Percentiles rank a stretch among this genome's conserved stretches.
Evolutionary conservation across 140 eudicot genomes (phyloP).

Genomic region (Anethum foeniculum): DNA sequence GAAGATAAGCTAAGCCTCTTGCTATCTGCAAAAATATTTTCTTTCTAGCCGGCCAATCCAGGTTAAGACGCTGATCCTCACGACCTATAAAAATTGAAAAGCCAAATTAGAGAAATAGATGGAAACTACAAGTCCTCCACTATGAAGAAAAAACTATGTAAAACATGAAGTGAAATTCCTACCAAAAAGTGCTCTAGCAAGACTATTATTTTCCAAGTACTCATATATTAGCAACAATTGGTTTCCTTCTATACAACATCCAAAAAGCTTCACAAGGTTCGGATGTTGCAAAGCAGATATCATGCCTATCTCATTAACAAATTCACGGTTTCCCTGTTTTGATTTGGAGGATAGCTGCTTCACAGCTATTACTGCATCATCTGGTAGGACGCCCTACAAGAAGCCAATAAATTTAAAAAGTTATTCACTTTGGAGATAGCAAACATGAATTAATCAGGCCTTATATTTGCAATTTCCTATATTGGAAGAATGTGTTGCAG

Average conservation of each 20-base stretch:
- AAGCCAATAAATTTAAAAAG: neutral
- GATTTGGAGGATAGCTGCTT: constrained; percentile 52
- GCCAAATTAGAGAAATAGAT: neutral
- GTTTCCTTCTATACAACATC: constrained; percentile 51
- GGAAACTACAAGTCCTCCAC: neutral
- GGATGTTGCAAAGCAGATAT: constrained; percentile 61
- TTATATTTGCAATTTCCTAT: neutral
- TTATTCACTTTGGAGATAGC: neutral
- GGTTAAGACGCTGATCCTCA: constrained; percentile 43
- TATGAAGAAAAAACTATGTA: neutral
- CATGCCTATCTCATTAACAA: constrained; percentile 59
- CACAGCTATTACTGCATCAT: constrained; percentile 49
- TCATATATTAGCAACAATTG: constrained; percentile 44
- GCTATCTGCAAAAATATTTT: constrained; percentile 78
- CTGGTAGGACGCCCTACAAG: constrained; percentile 36
- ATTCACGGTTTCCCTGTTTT: constrained; percentile 59
- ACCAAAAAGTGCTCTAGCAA: constrained; percentile 56
- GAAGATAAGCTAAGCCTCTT: constrained; percentile 76
- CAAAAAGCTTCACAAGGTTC: constrained; percentile 47
- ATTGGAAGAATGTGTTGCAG: neutral
- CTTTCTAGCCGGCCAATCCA: constrained; percentile 66
- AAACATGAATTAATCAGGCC: neutral
- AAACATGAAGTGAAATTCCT: constrained; percentile 6
- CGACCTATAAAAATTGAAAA: constrained; percentile 28
- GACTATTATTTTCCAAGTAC: constrained; percentile 47